Conservation (phyloP, 768 basidiomycete genomes). For the Saitozyma podzolica region DNA sequence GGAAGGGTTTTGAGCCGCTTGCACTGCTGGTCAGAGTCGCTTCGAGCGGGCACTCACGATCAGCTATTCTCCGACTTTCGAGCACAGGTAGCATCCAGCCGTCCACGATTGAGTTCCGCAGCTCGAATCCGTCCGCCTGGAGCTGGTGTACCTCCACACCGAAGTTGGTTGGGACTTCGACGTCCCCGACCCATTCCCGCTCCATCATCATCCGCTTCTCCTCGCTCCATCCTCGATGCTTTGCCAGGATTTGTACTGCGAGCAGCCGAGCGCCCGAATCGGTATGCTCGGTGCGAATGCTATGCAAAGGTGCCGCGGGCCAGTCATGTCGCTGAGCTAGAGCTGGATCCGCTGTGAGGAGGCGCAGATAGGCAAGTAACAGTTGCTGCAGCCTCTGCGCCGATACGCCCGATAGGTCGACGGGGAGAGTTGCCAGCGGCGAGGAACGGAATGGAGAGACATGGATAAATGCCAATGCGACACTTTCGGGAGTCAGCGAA, state of each 20-base stretch:
- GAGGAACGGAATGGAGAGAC: slow-evolving; percentile 30
- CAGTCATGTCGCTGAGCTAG: slow-evolving; percentile 67
- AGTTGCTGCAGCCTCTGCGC: slow-evolving; percentile 65
- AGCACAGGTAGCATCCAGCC: slow-evolving; percentile 78
- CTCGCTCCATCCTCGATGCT: slow-evolving; percentile 77
- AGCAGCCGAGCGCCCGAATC: slow-evolving; percentile 68
- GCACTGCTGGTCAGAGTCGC: too few species aligned
- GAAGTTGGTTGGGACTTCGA: slow-evolving; percentile 58
- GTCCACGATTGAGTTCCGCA: slow-evolving; percentile 58
- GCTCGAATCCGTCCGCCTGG: slow-evolving; percentile 14
- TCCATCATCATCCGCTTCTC: slow-evolving; percentile 70
- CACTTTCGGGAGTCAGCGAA: slow-evolving; percentile 21
- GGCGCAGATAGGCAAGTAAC: slow-evolving; percentile 77
- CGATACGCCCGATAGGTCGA: slow-evolving; percentile 50
- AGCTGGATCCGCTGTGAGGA: slow-evolving; percentile 70
- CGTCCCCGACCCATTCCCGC: slow-evolving; percentile 62
- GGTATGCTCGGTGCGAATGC: slow-evolving; percentile 60
- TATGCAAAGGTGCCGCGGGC: slow-evolving; percentile 58
- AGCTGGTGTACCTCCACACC: slow-evolving; percentile 17
- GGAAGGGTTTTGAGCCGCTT: too few species aligned
- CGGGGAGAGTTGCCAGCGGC: slow-evolving; percentile 58
- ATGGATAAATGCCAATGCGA: slow-evolving; percentile 27
- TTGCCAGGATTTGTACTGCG: slow-evolving; percentile 74
- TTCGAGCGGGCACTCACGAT: slow-evolving; percentile 39
- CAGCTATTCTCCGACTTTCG: slow-evolving; percentile 65